Conservation (phyloP, 2,329 filamentous ascomycete genomes). For the Huntiella moniliformis region DNA sequence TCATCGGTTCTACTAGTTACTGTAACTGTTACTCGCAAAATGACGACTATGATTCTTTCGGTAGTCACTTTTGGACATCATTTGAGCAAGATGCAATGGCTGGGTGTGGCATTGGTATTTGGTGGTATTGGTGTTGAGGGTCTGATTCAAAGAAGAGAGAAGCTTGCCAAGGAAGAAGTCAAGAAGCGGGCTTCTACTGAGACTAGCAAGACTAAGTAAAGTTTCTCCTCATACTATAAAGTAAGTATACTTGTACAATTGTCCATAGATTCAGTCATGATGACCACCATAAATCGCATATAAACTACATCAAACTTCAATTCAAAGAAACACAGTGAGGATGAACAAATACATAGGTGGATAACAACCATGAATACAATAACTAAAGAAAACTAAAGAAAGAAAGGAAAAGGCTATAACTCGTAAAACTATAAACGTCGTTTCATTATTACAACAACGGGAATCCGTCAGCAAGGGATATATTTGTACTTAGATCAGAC, state of each 20-base stretch:
- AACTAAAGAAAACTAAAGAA: not conserved
- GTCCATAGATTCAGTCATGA: too few relatives aligned
- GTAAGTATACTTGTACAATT: not conserved
- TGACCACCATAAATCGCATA: too few relatives aligned
- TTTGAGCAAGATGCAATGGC: slow-evolving; percentile 76
- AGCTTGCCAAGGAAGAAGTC: slow-evolving; percentile 56
- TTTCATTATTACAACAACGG: slow-evolving; percentile 5
- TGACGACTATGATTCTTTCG: slow-evolving; percentile 96
- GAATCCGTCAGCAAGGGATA: too few relatives aligned
- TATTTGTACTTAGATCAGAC: too few relatives aligned
- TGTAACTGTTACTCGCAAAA: slow-evolving; percentile 93
- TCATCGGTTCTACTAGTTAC: slow-evolving; percentile 84
- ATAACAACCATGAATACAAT: not conserved
- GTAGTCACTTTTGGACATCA: slow-evolving; percentile 88
- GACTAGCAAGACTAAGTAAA: not conserved
- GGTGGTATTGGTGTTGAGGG: slow-evolving; percentile 88
- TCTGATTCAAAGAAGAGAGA: slow-evolving; percentile 61
- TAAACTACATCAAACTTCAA: not conserved
- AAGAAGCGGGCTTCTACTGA: slow-evolving; percentile 22
- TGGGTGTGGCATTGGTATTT: slow-evolving; percentile 83
- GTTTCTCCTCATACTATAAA: not conserved
- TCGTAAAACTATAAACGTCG: slow-evolving; percentile 1
- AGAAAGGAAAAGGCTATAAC: not conserved
- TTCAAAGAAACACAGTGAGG: not conserved
- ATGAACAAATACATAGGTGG: not conserved